Conservation (phyloP, 1,139 yeast species). For the Scheffersomyces quercinus region DNA sequence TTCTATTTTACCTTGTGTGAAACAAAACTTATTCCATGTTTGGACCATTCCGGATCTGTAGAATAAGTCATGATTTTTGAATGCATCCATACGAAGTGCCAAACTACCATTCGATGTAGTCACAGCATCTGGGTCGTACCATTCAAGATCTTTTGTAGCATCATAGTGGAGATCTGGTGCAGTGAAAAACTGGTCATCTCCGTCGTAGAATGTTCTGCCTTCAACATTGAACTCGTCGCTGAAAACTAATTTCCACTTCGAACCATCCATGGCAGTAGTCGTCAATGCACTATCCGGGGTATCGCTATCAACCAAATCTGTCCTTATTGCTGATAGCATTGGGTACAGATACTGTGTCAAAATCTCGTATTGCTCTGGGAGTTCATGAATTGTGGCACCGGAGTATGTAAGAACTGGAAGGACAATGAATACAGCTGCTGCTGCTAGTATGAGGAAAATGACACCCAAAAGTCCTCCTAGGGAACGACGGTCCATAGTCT, state of each 20-base stretch:
- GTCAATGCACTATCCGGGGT: constrained; percentile 21
- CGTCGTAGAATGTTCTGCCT: constrained; percentile 32
- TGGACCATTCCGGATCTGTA: constrained; percentile 35
- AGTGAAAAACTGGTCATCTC: constrained; percentile 32
- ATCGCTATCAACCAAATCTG: constrained; percentile 28
- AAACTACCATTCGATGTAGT: constrained; percentile 29
- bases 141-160: constrained; percentile 33
- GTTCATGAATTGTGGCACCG: constrained; percentile 16
- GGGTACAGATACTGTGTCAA: constrained; percentile 27
- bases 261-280: constrained; percentile 18
- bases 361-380: constrained; percentile 22
- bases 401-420: constrained; percentile 30
- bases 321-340: constrained; percentile 22
- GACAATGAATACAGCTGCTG: constrained; percentile 23
- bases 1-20: constrained; percentile 27
- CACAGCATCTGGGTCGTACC: constrained; percentile 35
- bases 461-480: constrained; percentile 25
- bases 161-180: constrained; percentile 30
- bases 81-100: constrained; percentile 26
- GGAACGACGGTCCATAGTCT: constrained; percentile 24
- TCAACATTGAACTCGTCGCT: constrained; percentile 31
- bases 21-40: constrained; percentile 32
- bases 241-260: constrained; percentile 27
- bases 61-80: constrained; percentile 27
- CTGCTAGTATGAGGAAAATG: constrained; percentile 17